Evolutionary conservation across 805 yeast species (phyloP), one percentile per base, ranked within the genome.

Genomic region (Wickerhamiella lipophila): DNA sequence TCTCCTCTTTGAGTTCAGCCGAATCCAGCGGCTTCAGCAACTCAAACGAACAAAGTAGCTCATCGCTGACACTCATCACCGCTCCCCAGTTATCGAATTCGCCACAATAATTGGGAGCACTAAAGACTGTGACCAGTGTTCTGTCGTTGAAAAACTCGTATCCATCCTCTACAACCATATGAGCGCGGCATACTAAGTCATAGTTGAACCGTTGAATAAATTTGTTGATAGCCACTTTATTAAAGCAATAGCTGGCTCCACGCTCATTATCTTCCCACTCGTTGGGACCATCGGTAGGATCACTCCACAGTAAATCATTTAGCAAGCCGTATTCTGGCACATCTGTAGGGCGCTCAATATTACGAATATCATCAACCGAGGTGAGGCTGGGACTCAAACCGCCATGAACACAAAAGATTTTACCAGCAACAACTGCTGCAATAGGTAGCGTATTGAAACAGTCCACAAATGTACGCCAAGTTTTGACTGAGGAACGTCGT

Each of bases 71-170:
- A 57, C 94, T 80, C 97, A 89, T 89, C 4, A 89, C 96, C 1
- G 98, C 98, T 21, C 95, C 96, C 95, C 95, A 86, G 59, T 86
- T 86, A 63, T 87, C 85, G 59, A 80, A 80, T 63, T 80, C 87
- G n/a, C 87, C 86, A 59, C 86, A 80, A 61, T 80, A 80, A 62
- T 80, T 80, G 9, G 86, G 87, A 2, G 87, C 87, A 47, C 79
- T 73, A 59, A 80, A 80, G 19, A 80, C 85, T 0, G 87, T 80
- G 21, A 81, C 86, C 54, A 80, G 67, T 8, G 81, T 75, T 29
- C 83, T 66, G 60, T 81, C 84, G 56, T 80, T 79, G 68, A 80
- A 80, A 57, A 80, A 80, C 62, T 80, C 87, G 62, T 80, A 80
- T 6, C 87, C 87, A 58, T 80, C 87, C 58, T 80, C 87, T 7